Percentiles rank a stretch among this genome's conserved stretches.
Evolutionary conservation across 2,329 filamentous ascomycete genomes (phyloP).

Genomic region (Alternaria atra): DNA sequence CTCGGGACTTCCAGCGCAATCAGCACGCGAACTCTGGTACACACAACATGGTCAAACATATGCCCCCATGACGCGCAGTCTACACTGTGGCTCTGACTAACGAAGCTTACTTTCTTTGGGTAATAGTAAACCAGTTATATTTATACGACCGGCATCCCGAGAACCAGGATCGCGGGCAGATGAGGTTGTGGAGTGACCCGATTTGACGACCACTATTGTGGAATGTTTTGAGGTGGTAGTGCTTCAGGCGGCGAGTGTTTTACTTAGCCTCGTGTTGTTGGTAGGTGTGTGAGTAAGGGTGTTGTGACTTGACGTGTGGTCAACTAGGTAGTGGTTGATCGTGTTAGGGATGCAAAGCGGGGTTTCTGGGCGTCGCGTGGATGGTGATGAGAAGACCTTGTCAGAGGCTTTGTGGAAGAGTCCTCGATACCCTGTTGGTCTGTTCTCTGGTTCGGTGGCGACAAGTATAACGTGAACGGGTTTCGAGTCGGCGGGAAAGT

Average conservation of each 20-base stretch:
- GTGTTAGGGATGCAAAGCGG: background rate
- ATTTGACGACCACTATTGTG: background rate
- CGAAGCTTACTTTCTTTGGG: background rate
- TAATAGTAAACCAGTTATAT: background rate
- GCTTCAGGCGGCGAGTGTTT: background rate
- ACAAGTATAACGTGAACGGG: background rate
- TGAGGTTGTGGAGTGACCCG: background rate
- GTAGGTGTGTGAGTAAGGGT: background rate
- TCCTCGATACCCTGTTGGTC: background rate
- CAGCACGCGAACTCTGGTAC: conserved; percentile 4
- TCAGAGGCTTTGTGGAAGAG: background rate
- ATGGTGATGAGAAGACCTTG: background rate
- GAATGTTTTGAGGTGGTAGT: background rate
- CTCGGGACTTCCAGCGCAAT: background rate
- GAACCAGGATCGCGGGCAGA: background rate
- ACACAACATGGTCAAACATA: conserved; percentile 8
- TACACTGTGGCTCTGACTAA: background rate
- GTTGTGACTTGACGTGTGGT: background rate
- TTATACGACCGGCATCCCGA: conserved; percentile 7
- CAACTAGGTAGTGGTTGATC: background rate
- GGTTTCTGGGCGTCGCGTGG: background rate
- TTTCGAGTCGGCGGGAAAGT: background rate
- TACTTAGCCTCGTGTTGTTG: background rate
- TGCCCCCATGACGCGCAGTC: conserved; percentile 7
- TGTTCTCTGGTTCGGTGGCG: background rate